Evolutionary conservation across 805 yeast genomes (phyloP).

Genomic region (Saturnispora ahearnii): DNA sequence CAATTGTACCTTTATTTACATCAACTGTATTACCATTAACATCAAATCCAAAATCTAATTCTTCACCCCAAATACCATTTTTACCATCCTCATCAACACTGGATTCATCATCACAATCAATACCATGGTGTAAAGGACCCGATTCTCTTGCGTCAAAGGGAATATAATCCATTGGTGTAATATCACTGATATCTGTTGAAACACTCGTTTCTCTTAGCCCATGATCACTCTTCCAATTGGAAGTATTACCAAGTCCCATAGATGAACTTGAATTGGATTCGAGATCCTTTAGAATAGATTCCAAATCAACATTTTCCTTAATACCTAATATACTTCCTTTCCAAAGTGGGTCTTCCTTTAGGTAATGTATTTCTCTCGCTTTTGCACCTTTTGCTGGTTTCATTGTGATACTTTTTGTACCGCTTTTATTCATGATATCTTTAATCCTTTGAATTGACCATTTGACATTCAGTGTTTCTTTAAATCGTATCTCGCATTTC

Average conservation of each 20-base stretch:
- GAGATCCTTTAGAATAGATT: neutral
- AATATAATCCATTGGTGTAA: neutral
- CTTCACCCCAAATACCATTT: conserved; percentile 6
- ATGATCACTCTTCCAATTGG: neutral
- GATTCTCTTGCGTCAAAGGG: neutral
- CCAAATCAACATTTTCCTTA: neutral
- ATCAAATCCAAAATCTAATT: conserved; percentile 15
- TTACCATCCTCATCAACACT: neutral
- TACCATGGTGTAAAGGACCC: no score
- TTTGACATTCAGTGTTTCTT: conserved; percentile 17
- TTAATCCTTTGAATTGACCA: conserved; percentile 27
- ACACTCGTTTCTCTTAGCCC: conserved; percentile 5
- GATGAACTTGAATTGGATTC: neutral
- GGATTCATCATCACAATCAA: neutral
- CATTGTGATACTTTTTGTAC: neutral
- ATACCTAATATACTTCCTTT: neutral
- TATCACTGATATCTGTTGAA: neutral
- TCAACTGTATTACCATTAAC: conserved; percentile 13
- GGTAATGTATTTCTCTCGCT: neutral
- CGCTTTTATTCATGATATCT: neutral
- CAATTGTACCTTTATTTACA: neutral
- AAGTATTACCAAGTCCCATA: neutral
- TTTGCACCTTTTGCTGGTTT: neutral
- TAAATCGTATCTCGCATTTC: conserved; percentile 23
- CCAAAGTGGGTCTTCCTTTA: conserved; percentile 32